Evolutionary conservation across 805 yeast genomes (phyloP).

Genomic region (Candida maesae): DNA sequence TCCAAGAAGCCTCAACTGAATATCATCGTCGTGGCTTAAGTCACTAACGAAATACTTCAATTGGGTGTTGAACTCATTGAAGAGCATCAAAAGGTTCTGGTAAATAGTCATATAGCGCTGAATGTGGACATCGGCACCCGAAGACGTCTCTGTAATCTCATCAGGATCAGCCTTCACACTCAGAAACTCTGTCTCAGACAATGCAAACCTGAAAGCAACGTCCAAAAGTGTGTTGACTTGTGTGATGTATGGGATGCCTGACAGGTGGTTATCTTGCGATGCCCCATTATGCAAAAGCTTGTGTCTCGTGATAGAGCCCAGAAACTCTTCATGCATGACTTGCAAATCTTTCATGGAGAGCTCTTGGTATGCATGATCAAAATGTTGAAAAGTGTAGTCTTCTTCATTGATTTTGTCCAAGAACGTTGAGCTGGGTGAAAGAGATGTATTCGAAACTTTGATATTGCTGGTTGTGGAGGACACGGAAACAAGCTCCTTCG

Average conservation of each 20-base stretch:
- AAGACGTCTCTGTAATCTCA: slow-evolving; percentile 27
- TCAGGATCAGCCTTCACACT: slow-evolving; percentile 28
- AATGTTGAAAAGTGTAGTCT: slow-evolving; percentile 4
- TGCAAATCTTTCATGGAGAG: slow-evolving; percentile 48
- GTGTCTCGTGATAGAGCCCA: slow-evolving; percentile 34
- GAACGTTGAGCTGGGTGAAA: slow-evolving; percentile 30
- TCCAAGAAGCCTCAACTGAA: slow-evolving; percentile 47
- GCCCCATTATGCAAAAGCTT: slow-evolving; percentile 31
- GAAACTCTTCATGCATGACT: slow-evolving; percentile 31
- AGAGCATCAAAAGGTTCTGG: slow-evolving; percentile 38
- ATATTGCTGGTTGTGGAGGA: slow-evolving; percentile 21
- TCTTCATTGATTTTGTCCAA: slow-evolving; percentile 17
- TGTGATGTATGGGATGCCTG: slow-evolving; percentile 38
- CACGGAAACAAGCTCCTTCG: slow-evolving; percentile 25
- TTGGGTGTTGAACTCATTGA: slow-evolving; percentile 40
- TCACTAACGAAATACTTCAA: slow-evolving; percentile 45
- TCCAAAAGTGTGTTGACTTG: slow-evolving; percentile 38
- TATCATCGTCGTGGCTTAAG: slow-evolving; percentile 47
- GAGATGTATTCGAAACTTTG: slow-evolving; percentile 26
- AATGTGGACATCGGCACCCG: too few species aligned
- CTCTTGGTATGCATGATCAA: slow-evolving; percentile 23
- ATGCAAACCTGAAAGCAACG: slow-evolving; percentile 36
- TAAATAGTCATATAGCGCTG: slow-evolving; percentile 29
- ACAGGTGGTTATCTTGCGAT: slow-evolving; percentile 32
- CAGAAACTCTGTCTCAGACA: slow-evolving; percentile 36